Base-by-base conservation (phyloP, 768 basidiomycete species). In the Phlebiopsis flavidoalba region DNA sequence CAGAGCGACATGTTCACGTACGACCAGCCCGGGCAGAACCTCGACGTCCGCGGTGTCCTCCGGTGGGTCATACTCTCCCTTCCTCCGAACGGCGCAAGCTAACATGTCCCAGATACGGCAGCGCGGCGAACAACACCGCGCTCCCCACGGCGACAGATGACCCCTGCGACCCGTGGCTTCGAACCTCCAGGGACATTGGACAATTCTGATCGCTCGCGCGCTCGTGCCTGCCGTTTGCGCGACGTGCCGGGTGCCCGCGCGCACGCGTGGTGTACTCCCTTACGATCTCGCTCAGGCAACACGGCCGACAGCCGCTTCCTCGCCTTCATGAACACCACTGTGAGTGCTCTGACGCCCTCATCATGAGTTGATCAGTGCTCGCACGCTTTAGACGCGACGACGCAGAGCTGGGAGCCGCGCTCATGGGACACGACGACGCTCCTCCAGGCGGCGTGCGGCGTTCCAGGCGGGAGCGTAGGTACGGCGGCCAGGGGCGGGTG, bases 291-390 rank as follows among this genome's bases (percentile, higher is more conserved):
- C 66, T 73, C 61, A 63, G 70, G 43, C 63, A 67, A 52, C 50
- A 60, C 19, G 55, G 59, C 14, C 59, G 65, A 19, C 62, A 64
- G 36, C 49, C 60, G 24, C 72, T 72, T 69, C 66, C 64, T 73
- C 37, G 71, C 66, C 0, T 73, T 71, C 64, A 65, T 73, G 62
- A 73, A 73, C 59, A 62, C 60, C 61, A 72, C 69, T 7, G 71
- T 71, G 33, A 40, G 26, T 31, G n/a, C n/a, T n/a, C n/a, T n/a
- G n/a, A n/a, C n/a, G n/a, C n/a, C n/a, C n/a, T n/a, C n/a, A 68
- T 48, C 15, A 11, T 11, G 17, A 12, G 5, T 26, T 22, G 12
- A 10, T 51, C 24, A 14, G 24, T 10, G 10, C 22, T 8, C 50
- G 15, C 26, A n/a, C 12, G 50, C 12, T 8, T 10, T 14, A 21